phyloP scores from a whole-genome alignment of 352 stramenopile species.

The Bremia lactucae region DNA sequence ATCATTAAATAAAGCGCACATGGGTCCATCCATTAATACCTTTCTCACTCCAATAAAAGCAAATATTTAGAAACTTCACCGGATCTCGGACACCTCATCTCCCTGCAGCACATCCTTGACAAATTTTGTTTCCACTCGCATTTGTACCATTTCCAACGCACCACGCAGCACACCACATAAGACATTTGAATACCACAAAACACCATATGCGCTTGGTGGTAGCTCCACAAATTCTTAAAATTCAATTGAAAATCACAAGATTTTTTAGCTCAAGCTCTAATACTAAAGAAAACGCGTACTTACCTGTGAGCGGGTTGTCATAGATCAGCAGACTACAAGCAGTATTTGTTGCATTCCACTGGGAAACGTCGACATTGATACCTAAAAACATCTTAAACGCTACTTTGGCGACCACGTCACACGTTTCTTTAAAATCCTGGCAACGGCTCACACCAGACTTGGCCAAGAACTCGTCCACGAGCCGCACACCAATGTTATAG shows the following conservation, averaged over 20 bases:
- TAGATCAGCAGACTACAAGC: conserved; percentile 91
- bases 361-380: conserved; percentile 86
- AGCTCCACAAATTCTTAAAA: conserved; percentile 83
- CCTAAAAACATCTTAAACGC: conserved; percentile 98
- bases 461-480: conserved; percentile 96
- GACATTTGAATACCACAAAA: conserved; percentile 94
- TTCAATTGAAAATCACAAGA: too few relatives aligned
- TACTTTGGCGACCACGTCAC: conserved; percentile 92
- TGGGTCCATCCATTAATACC: background rate
- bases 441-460: conserved; percentile 85
- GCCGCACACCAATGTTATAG: conserved; percentile 94
- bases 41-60: background rate
- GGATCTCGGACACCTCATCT: conserved; percentile 79
- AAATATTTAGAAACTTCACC: conserved; percentile 22
- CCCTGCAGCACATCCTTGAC: conserved; percentile 80
- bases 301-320: conserved; percentile 91
- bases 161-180: conserved; percentile 93
- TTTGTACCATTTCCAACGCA: conserved; percentile 92
- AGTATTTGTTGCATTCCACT: conserved; percentile 83
- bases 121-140: conserved; percentile 77
- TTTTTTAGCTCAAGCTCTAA: too few relatives aligned
- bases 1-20: background rate
- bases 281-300: background rate
- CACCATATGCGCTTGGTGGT: conserved; percentile 75
- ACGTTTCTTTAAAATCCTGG: conserved; percentile 88